Evolutionary conservation across 768 basidiomycete species (phyloP).

Genomic region (Megacollybia marginata): DNA sequence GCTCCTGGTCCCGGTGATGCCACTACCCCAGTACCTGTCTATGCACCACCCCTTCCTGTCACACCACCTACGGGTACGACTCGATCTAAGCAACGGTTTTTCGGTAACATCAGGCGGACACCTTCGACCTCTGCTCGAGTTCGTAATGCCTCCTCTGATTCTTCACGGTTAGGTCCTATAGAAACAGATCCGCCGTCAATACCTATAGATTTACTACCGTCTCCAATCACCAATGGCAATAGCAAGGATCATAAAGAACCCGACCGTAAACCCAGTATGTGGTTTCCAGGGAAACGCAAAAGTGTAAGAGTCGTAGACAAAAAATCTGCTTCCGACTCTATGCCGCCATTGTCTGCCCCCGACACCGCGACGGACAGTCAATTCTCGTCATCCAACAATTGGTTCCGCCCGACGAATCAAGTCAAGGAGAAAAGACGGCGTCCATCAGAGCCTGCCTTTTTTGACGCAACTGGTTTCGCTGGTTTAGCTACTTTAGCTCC

Average conservation of each 20-base stretch:
- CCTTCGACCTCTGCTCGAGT: neutral
- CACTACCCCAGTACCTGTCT: neutral
- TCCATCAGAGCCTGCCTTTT: conserved; percentile 15
- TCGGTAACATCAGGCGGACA: too few relatives aligned
- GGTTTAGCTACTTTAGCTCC: neutral
- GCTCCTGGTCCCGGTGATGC: conserved; percentile 1
- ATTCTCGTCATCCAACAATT: conserved; percentile 10
- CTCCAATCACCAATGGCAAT: conserved; percentile 14
- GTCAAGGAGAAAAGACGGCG: conserved; percentile 4
- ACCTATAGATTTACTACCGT: conserved; percentile 4
- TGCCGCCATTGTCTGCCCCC: neutral
- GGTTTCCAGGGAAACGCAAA: conserved; percentile 45
- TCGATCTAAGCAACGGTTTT: too few relatives aligned
- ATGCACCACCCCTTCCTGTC: conserved; percentile 1
- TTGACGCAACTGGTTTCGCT: conserved; percentile 1
- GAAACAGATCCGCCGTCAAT: neutral
- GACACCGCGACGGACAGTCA: neutral
- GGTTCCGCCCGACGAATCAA: conserved; percentile 19
- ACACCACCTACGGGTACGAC: neutral
- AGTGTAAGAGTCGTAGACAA: conserved; percentile 34
- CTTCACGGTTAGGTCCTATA: neutral
- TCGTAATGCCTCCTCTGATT: too few relatives aligned
- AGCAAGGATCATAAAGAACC: conserved; percentile 27
- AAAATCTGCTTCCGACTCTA: conserved; percentile 4
- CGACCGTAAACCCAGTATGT: conserved; percentile 34